A percentile compares a stretch with the other conserved stretches of the same genome.
phyloP scores from a whole-genome alignment of 176 grass and related monocot species.

The Oryza glumipatula region DNA sequence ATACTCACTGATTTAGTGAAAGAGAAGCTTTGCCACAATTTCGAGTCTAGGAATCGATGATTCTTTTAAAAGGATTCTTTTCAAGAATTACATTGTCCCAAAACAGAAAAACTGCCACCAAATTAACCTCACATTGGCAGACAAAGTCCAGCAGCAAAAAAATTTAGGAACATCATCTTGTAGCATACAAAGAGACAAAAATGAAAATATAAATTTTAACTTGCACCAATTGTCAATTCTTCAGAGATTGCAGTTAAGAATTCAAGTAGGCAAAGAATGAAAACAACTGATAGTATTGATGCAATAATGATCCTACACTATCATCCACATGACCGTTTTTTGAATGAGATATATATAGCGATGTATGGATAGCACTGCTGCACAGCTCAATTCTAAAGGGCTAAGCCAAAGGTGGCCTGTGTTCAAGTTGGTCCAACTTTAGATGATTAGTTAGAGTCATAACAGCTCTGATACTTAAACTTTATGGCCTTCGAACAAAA shows the following conservation, averaged over 20 bases:
- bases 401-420: constrained; percentile 3
- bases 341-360: background rate
- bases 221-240: constrained; percentile 8
- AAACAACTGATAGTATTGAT: background rate
- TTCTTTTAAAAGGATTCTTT: background rate
- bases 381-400: constrained; percentile 17
- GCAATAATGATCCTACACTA: background rate
- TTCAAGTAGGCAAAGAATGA: background rate
- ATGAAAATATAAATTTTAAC: background rate
- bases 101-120: background rate
- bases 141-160: background rate
- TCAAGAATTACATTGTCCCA: background rate
- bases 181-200: constrained; percentile 2
- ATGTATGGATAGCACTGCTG: background rate
- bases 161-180: background rate
- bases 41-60: background rate
- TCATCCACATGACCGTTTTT: constrained; percentile 4
- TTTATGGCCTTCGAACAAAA: constrained; percentile 37
- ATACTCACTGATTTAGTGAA: background rate
- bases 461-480: constrained; percentile 38
- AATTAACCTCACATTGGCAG: background rate
- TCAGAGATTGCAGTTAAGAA: background rate
- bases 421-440: constrained; percentile 38
- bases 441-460: constrained; percentile 32
- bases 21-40: background rate